Percentiles rank a stretch among this genome's conserved stretches.
Evolutionary conservation across 352 stramenopile species (phyloP).

Genomic region (Peronosclerospora sorghi): DNA sequence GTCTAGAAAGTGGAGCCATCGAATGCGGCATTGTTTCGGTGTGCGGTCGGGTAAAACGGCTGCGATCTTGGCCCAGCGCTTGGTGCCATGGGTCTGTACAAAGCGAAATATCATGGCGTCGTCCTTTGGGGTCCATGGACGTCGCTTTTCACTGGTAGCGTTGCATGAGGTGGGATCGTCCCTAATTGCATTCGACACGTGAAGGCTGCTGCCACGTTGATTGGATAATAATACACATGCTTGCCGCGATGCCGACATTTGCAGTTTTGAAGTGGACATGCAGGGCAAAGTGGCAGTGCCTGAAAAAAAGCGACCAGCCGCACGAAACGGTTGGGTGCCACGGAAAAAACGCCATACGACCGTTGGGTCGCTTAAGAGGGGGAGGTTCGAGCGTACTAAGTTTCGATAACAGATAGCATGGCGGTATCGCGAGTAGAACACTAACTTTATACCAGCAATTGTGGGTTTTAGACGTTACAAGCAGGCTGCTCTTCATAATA

Average conservation of each 20-base stretch:
- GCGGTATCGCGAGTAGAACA: too few relatives aligned
- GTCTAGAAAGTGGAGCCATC: slow-evolving; percentile 93
- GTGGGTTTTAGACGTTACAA: too few relatives aligned
- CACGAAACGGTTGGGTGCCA: slow-evolving; percentile 4
- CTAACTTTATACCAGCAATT: too few relatives aligned
- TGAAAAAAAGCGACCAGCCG: slow-evolving; percentile 7
- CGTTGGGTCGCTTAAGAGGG: neutral
- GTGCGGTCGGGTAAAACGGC: slow-evolving; percentile 86
- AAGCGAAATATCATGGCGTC: slow-evolving; percentile 60
- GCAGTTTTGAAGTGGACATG: slow-evolving; percentile 11
- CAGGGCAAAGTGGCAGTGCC: neutral
- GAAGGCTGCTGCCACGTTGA: neutral
- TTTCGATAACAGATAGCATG: too few relatives aligned
- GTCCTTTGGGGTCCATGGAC: slow-evolving; percentile 53
- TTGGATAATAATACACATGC: neutral
- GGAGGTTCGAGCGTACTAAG: too few relatives aligned
- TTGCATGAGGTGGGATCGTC: neutral
- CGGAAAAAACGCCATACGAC: slow-evolving; percentile 10
- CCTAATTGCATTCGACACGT: neutral
- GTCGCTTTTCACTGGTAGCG: slow-evolving; percentile 25
- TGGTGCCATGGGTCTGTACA: slow-evolving; percentile 60
- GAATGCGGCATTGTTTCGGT: slow-evolving; percentile 94
- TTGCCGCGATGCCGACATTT: slow-evolving; percentile 5
- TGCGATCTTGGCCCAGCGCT: slow-evolving; percentile 91
- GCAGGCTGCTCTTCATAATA: too few relatives aligned